A percentile compares a stretch with the other conserved stretches of the same genome.
phyloP scores from a whole-genome alignment of 257 asterid genomes.

The Lavandula angustifolia region DNA sequence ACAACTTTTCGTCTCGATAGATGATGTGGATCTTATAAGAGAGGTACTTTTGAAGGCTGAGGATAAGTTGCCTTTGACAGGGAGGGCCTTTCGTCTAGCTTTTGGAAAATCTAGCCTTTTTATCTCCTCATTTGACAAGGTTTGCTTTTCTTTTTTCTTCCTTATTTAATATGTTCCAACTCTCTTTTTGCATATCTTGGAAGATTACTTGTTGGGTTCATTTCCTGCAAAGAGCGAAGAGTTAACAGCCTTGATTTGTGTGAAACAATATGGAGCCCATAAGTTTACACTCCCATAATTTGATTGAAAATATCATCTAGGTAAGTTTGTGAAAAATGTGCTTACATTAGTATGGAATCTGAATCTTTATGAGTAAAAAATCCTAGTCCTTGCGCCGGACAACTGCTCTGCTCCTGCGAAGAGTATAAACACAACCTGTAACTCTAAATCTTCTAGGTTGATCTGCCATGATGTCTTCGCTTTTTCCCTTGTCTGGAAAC shows the following conservation, averaged over 20 bases:
- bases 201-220: too few relatives aligned
- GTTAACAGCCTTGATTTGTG: too few relatives aligned
- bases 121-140: conserved; percentile 43
- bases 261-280: too few relatives aligned
- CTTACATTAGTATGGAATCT: too few relatives aligned
- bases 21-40: conserved; percentile 39
- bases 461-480: neutral
- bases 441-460: neutral
- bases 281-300: too few relatives aligned
- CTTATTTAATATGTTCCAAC: neutral
- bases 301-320: too few relatives aligned
- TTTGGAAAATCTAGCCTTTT: conserved; percentile 40
- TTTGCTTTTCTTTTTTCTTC: conserved; percentile 9
- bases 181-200: neutral
- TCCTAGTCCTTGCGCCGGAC: too few relatives aligned
- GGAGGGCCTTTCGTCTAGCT: conserved; percentile 40
- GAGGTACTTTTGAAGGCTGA: conserved; percentile 47
- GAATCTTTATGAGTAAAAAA: too few relatives aligned
- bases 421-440: too few relatives aligned
- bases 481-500: conserved; percentile 8
- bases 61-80: conserved; percentile 53
- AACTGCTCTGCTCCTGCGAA: too few relatives aligned
- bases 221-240: too few relatives aligned
- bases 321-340: too few relatives aligned
- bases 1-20: conserved; percentile 45